These are phyloP conservation scores for Volvariella volvacea DNA, from an alignment of 1,284 basidiomycete genomes.

Conservation along the genomic window DNA sequence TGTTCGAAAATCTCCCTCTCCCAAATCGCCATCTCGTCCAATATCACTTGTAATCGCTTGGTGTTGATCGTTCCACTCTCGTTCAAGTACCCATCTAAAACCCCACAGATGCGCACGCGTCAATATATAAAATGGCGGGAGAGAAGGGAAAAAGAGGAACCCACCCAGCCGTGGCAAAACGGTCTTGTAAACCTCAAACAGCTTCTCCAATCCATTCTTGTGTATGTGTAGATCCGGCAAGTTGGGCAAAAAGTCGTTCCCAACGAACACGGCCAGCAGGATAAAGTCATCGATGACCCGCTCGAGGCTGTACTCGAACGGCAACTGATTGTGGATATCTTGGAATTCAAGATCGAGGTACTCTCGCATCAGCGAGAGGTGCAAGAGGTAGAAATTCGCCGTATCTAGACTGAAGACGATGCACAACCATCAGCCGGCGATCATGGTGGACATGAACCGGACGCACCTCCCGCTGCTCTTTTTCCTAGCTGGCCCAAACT, in stretches of 20 bases:
- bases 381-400: conserved; percentile 92
- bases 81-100: conserved; percentile 86
- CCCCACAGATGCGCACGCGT: background rate
- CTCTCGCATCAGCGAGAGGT: conserved; percentile 92
- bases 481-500: conserved; percentile 83
- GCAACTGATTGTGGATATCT: conserved; percentile 44
- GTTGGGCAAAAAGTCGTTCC: conserved; percentile 97
- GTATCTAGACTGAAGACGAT: conserved; percentile 59
- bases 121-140: too few species aligned
- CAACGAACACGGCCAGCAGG: conserved; percentile 92
- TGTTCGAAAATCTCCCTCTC: conserved; percentile 89
- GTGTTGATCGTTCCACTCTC: conserved; percentile 83
- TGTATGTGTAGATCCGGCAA: conserved; percentile 97
- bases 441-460: background rate
- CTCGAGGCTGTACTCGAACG: conserved; percentile 66
- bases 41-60: conserved; percentile 76
- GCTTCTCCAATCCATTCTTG: conserved; percentile 87
- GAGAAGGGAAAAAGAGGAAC: conserved; percentile 15
- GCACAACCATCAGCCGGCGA: background rate
- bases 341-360: conserved; percentile 95
- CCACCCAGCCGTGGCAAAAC: conserved; percentile 76
- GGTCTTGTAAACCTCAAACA: conserved; percentile 95
- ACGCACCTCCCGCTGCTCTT: conserved; percentile 65
- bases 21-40: conserved; percentile 84
- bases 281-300: conserved; percentile 98